Conservation (phyloP, 2,329 filamentous ascomycete genomes). For the Apiospora malaysiana region DNA sequence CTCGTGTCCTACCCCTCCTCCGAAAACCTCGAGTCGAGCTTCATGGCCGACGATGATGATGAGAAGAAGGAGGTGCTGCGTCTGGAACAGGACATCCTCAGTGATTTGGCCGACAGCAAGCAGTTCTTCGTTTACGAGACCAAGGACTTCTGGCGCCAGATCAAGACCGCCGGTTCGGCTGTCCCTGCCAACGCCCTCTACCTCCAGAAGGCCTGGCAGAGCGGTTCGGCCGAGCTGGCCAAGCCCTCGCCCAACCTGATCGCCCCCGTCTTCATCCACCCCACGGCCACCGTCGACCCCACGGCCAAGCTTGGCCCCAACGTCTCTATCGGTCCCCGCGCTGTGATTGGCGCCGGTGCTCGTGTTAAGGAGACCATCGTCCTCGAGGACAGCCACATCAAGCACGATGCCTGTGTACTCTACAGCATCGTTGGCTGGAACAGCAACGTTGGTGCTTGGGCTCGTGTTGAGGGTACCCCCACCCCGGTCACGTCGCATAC, state of each 20-base stretch:
- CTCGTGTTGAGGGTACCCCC: slow-evolving; percentile 93
- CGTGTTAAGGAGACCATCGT: slow-evolving; percentile 97
- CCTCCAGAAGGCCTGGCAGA: slow-evolving; percentile 90
- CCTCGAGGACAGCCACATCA: slow-evolving; percentile 92
- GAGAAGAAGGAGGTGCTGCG: slow-evolving; percentile 86
- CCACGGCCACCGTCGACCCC: slow-evolving; percentile 86
- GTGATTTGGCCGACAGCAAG: slow-evolving; percentile 94
- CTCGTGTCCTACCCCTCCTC: slow-evolving; percentile 95
- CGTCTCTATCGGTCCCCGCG: slow-evolving; percentile 93
- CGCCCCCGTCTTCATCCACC: slow-evolving; percentile 93
- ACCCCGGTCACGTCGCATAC: slow-evolving; percentile 86
- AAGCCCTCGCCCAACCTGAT: slow-evolving; percentile 86
- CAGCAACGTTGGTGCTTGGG: slow-evolving; percentile 96
- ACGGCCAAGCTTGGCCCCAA: slow-evolving; percentile 97
- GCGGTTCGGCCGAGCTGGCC: slow-evolving; percentile 79
- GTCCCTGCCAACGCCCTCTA: slow-evolving; percentile 97
- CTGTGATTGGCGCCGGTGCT: slow-evolving; percentile 80
- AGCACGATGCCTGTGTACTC: slow-evolving; percentile 93
- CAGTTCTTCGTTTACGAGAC: slow-evolving; percentile 99
- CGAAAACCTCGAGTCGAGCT: slow-evolving; percentile 81
- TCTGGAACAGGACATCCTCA: slow-evolving; percentile 94
- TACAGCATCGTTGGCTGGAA: slow-evolving; percentile 98
- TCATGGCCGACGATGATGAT: slow-evolving; percentile 68
- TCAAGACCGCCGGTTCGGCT: slow-evolving; percentile 97
- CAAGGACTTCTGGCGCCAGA: slow-evolving; percentile 99